phyloP scores from a whole-genome alignment of 1,139 yeast species.

The Citeromyces hawaiiensis region DNA sequence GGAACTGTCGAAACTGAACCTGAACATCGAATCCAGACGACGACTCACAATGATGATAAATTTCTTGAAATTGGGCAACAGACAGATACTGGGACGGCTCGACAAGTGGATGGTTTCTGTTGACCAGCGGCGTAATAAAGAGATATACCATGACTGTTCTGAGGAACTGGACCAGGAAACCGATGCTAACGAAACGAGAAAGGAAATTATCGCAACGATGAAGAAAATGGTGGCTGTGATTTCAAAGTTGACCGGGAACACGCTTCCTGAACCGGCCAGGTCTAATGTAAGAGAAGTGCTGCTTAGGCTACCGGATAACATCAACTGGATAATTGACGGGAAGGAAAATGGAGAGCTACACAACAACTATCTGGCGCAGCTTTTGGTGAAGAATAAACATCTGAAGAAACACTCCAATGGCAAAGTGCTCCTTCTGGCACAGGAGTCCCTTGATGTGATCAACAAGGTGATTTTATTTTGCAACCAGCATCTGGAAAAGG shows the following conservation, averaged over 20 bases:
- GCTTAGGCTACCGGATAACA: constrained; percentile 56
- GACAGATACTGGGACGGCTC: constrained; percentile 17
- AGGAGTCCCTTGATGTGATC: constrained; percentile 83
- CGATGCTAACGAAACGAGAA: constrained; percentile 32
- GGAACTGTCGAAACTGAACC: constrained; percentile 16
- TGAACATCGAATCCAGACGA: constrained; percentile 18
- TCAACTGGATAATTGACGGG: constrained; percentile 29
- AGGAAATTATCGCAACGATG: constrained; percentile 79
- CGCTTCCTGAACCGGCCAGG: constrained; percentile 75
- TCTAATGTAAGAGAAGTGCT: constrained; percentile 72
- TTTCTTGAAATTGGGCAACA: constrained; percentile 18
- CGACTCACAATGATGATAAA: constrained; percentile 19
- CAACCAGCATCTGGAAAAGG: constrained; percentile 70
- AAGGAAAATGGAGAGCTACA: constrained; percentile 7
- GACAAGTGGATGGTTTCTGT: constrained; percentile 13
- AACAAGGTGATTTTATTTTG: constrained; percentile 71
- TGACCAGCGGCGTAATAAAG: not conserved
- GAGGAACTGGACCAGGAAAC: constrained; percentile 1
- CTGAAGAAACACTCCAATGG: constrained; percentile 30
- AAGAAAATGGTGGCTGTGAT: constrained; percentile 79
- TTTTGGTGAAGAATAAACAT: constrained; percentile 12
- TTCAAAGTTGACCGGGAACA: constrained; percentile 68
- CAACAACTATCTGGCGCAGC: constrained; percentile 1
- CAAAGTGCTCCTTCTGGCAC: constrained; percentile 66
- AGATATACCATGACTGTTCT: not conserved